Base-by-base conservation (phyloP, 768 basidiomycete species). In the Leucocoprinus sp. region DNA sequence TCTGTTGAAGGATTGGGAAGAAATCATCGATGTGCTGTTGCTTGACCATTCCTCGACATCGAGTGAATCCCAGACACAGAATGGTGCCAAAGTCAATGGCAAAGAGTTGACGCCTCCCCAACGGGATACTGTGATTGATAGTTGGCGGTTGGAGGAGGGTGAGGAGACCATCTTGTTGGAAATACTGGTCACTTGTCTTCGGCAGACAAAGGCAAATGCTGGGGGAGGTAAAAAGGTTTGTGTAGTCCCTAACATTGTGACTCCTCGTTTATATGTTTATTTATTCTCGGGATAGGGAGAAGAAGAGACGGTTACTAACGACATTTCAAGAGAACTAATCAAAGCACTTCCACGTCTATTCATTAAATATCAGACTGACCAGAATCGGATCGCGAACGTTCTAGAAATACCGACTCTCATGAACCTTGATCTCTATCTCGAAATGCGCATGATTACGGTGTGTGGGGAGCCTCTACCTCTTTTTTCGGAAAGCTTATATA, bases 311-410 rank as follows among this genome's bases (percentile, higher is more conserved):
- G 63, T 80, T 9, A 64, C 75, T 4, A 83, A 82, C 35, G 80
- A 89, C 50, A 75, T 90, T 49, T 92, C 93, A 0, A 82, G 91
- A 8, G 82, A 79, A 4, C 65, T 99, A 24, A 96, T 97, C 60
- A 90, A 91, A 50, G 82, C 81, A 2, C 69, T 98, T 1, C 93
- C 93, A 0, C 72, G 81, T 33, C 68, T 98, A 14, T 90, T 97
- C 61, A 78, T 91, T 59, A 96, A 95, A 59, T 84, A 98, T 60
- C 93, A 98, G 61, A 82, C 88, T 1, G 90, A 95, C 63, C 78
- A 80, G 42, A 75, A 72, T 34, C 80, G 91, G 9, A 89, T 96
- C 52, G 75, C 82, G 4, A 78, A 89, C 41, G 78, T 98, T 2
- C 64, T 99, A 22, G 57, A 78, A 15, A 75, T 99, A 28, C 88